Percentiles rank a stretch among this genome's conserved stretches.
Conservation (phyloP, 352 stramenopile species). For the Hyphochytrium catenoides region DNA sequence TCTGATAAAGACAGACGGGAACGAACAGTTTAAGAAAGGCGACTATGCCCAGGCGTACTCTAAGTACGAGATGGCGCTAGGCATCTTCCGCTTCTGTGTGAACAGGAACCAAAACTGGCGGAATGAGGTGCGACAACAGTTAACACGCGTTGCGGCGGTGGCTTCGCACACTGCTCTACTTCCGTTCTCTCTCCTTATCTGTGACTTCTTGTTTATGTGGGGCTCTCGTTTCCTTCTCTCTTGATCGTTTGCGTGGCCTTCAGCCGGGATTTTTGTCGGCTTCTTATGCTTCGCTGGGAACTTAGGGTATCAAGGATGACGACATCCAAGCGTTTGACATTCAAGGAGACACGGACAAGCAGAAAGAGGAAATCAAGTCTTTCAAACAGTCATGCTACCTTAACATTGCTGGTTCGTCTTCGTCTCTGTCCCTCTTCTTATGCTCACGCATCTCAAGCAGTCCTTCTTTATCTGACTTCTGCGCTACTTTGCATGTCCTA, state of each 20-base stretch:
- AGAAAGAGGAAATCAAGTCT: slow-evolving; percentile 20
- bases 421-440: background rate
- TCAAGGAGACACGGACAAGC: slow-evolving; percentile 17
- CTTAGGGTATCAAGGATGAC: slow-evolving; percentile 44
- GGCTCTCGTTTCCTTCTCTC: too few species aligned
- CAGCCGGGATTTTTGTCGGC: too few species aligned
- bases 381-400: slow-evolving; percentile 43
- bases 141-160: too few species aligned
- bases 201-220: too few species aligned
- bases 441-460: background rate
- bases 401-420: slow-evolving; percentile 34
- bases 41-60: slow-evolving; percentile 36
- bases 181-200: too few species aligned
- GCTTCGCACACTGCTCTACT: too few species aligned
- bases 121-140: too few species aligned
- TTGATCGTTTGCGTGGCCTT: too few species aligned
- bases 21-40: slow-evolving; percentile 21
- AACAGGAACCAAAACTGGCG: slow-evolving; percentile 54
- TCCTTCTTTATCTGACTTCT: background rate
- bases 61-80: slow-evolving; percentile 54
- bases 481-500: background rate
- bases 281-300: too few species aligned
- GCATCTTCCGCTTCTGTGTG: slow-evolving; percentile 47
- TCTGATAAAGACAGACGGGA: slow-evolving; percentile 34
- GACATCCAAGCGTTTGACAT: slow-evolving; percentile 32